Base-by-base conservation (phyloP, 768 basidiomycete species). In the Termitomyces sp. region DNA sequence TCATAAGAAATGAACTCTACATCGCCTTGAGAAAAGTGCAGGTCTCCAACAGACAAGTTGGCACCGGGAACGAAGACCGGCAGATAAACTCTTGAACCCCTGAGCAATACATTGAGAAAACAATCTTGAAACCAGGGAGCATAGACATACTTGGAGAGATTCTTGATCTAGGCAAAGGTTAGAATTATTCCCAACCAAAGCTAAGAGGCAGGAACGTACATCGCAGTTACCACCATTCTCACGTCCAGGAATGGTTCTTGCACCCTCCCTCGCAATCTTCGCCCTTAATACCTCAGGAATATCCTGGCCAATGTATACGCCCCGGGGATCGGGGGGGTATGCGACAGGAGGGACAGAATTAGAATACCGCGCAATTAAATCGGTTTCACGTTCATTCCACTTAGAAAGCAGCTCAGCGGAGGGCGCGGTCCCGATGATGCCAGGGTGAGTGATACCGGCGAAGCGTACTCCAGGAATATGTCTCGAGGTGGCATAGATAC, bases 201-300 rank as follows among this genome's bases (percentile, higher is more conserved):
- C 7, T 7, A 33, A 20, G 40, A 42, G 6, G 26, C 37, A 7
- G 45, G 22, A 48, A 22, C 77, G 57, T 63, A 82, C 87, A 72
- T 89, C 87, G 64, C 87, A 88, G 58, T 89, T 88, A 24, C 89
- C 89, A 20, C 89, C 89, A 68, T 91, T 87, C 67, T 91, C 88
- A n/a, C 89, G 69, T 12, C 86, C 87, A 6, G 89, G 89, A 44
- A 89, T 76, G 0, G 89, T 91, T 59, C 89, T 76, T 39, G 89
- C 88, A 22, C 89, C 89, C 61, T 92, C 88, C 33, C 64, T 67
- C 12, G 75, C 74, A 56, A 92, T 82, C 75, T 81, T 86, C 59
- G 77, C 74, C 52, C 68, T 65, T 2, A 86, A 67, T 4, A 79
- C 74, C 0, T 71, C 64, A 12, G 71, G 65, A 2, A 90, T 61